These are phyloP conservation scores for Phytophthora constricta DNA, from an alignment of 352 stramenopile genomes.

Conservation along the genomic window DNA sequence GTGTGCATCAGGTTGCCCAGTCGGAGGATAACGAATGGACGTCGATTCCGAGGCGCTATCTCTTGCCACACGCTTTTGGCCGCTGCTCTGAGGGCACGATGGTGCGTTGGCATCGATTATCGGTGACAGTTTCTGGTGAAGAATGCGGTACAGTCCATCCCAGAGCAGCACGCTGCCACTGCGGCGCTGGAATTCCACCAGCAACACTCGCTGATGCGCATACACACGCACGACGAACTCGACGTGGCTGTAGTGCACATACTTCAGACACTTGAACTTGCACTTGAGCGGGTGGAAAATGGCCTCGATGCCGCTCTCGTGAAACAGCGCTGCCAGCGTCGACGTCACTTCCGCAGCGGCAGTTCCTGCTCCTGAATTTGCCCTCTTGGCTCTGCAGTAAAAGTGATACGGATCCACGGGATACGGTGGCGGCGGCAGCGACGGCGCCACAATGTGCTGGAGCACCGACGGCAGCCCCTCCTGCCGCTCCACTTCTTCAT, in stretches of 20 bases:
- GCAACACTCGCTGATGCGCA: conserved; percentile 44
- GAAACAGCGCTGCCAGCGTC: conserved; percentile 43
- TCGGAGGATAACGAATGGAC: conserved; percentile 4
- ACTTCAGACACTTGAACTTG: conserved; percentile 90
- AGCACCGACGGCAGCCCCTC: conserved; percentile 34
- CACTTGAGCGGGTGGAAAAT: conserved; percentile 75
- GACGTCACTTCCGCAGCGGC: conserved; percentile 56
- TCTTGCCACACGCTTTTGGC: conserved; percentile 57
- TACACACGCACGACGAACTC: conserved; percentile 84
- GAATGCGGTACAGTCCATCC: conserved; percentile 80
- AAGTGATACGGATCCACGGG: conserved; percentile 87
- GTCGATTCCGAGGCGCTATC: conserved; percentile 7
- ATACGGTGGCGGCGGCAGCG: conserved; percentile 68
- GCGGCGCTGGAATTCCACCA: conserved; percentile 82
- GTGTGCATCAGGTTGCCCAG: not conserved
- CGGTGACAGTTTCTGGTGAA: conserved; percentile 64
- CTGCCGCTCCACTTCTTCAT: conserved; percentile 20
- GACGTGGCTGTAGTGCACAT: conserved; percentile 85
- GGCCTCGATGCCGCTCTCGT: conserved; percentile 70
- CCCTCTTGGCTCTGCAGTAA: conserved; percentile 52
- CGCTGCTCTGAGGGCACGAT: conserved; percentile 71
- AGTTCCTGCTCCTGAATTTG: conserved; percentile 30
- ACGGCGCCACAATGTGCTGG: conserved; percentile 58
- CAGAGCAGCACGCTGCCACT: conserved; percentile 78
- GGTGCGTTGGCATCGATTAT: conserved; percentile 57